These are phyloP conservation scores for Alopecurus myosuroides DNA, from an alignment of 176 grass and related monocot genomes.

Conservation along the genomic window DNA sequence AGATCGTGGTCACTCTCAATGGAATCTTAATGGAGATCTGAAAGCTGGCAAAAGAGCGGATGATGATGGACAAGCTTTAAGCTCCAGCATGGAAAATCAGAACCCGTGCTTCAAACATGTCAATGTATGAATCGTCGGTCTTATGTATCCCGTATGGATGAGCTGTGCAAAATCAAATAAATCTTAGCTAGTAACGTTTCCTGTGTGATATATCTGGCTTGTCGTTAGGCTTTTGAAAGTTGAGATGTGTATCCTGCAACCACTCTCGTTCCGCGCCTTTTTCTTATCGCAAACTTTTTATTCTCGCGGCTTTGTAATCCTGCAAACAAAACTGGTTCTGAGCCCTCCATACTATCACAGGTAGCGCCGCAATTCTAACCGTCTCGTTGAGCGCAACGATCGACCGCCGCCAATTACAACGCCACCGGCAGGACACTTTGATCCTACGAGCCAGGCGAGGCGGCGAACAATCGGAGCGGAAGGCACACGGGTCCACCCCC, in stretches of 20 bases:
- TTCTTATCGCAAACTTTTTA: too few relatives aligned
- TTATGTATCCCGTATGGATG: background rate
- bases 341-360: too few relatives aligned
- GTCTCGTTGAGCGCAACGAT: background rate
- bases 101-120: constrained; percentile 3
- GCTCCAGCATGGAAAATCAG: background rate
- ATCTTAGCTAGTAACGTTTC: background rate
- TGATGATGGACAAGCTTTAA: background rate
- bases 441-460: background rate
- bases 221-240: background rate
- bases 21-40: constrained; percentile 38
- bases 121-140: background rate
- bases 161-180: background rate
- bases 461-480: background rate
- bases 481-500: background rate
- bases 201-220: background rate
- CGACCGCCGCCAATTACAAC: background rate
- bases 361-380: background rate
- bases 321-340: too few relatives aligned
- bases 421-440: background rate
- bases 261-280: background rate
- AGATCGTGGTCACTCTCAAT: constrained; percentile 83
- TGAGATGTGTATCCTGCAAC: background rate
- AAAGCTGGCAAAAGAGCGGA: background rate
- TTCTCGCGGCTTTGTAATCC: too few relatives aligned